A percentile compares a stretch with the other conserved stretches of the same genome.
Evolutionary conservation across 495 filamentous ascomycete genomes (phyloP).

Genomic region (Chaetomium cochliodes): DNA sequence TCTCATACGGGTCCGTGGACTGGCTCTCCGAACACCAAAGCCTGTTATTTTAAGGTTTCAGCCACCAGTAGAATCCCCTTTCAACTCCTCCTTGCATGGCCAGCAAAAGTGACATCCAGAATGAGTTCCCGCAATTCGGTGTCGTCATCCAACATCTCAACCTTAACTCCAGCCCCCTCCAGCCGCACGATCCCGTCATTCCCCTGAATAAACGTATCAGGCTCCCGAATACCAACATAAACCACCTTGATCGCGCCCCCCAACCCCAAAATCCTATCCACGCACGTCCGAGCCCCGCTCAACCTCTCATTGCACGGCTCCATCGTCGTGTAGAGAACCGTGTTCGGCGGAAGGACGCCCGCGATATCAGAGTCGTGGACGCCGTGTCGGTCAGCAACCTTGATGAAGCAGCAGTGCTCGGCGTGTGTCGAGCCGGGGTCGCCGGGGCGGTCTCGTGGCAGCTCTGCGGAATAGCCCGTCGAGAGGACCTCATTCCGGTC

Average conservation of each 20-base stretch:
- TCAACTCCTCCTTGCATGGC: too few relatives aligned
- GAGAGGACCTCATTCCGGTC: conserved; percentile 57
- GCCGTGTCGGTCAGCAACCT: conserved; percentile 42
- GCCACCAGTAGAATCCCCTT: too few relatives aligned
- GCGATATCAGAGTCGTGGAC: conserved; percentile 42
- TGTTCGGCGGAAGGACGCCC: conserved; percentile 41
- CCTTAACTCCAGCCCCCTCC: conserved; percentile 60
- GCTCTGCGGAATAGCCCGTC: conserved; percentile 76
- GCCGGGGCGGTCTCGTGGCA: conserved; percentile 20
- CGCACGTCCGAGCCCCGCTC: conserved; percentile 69
- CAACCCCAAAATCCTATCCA: conserved; percentile 65
- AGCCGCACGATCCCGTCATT: conserved; percentile 66
- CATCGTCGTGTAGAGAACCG: conserved; percentile 78
- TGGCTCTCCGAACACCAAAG: too few relatives aligned
- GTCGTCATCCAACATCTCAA: conserved; percentile 50
- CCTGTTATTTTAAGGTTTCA: too few relatives aligned
- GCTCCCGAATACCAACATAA: conserved; percentile 76
- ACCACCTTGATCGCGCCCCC: conserved; percentile 60
- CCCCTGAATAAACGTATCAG: conserved; percentile 68
- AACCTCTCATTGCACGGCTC: conserved; percentile 75
- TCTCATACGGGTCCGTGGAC: too few relatives aligned
- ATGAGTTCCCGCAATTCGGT: too few relatives aligned
- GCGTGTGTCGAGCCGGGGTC: conserved; percentile 40
- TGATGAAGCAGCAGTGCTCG: conserved; percentile 52
- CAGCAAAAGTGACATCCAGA: too few relatives aligned